Base-by-base conservation (phyloP, 352 stramenopile species). In the Globisporangium perplexum region DNA sequence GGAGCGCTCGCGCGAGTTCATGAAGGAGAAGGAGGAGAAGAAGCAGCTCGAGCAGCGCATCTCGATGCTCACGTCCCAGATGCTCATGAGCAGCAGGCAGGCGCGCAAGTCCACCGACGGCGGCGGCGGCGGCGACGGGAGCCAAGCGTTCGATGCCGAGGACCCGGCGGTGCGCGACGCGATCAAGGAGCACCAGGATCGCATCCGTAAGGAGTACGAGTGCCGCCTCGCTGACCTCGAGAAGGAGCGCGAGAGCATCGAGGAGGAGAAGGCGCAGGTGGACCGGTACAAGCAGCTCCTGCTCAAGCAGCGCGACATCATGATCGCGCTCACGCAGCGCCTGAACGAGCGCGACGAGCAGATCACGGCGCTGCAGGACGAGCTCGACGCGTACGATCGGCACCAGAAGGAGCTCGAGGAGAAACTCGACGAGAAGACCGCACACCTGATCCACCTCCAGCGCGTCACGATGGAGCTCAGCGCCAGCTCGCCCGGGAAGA, bases 231-330 rank as follows among this genome's bases (percentile, higher is more conserved):
- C 88, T 0, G 93, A 98, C 36, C 68, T 98, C 7, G 93, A 98
- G 66, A 90, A 93, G 22, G 93, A 98, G 60, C 77, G 92, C 7
- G 90, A 97, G 63, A 96, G 73, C 4, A 98, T 98, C 36, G 90
- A 97, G 39, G 83, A 97, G 56, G 93, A 98, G 59, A 98, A 98
- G 48, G 90, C 93, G 7, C 90, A 98, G 61, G 93, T 98, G 15
- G 94, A 98, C 55, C 74, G 94, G 23, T 98, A 98, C 75, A 98
- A 98, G 64, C 90, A 97, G 51, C 66, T 98, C 17, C 69, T 98
- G n/a, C 74, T 98, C 46, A 98, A 98, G 69, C 93, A 98, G 63
- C 77, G 93, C 3, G 94, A 98, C 62, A 98, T 98, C 38, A 98
- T 98, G 92, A 97, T 98, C 46, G 93, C 92, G 11, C 71, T 98